Percentiles rank a stretch among this genome's conserved stretches.
phyloP scores from a whole-genome alignment of 108 stramenopile species.

The Pseudonitzschia pungens region DNA sequence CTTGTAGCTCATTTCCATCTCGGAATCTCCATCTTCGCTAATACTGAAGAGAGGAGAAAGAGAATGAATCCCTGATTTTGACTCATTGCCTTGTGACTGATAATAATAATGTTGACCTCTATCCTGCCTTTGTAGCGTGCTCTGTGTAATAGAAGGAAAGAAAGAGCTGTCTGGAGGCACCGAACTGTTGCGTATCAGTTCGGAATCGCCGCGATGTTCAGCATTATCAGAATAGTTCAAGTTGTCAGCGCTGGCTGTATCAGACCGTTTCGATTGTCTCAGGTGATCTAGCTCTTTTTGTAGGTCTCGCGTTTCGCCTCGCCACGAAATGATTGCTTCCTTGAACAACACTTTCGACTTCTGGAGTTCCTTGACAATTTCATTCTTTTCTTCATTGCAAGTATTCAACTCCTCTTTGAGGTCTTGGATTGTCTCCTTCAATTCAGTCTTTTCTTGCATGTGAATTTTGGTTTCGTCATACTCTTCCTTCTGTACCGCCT shows the following conservation, averaged over 20 bases:
- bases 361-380: constrained; percentile 12
- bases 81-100: neutral
- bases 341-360: constrained; percentile 15
- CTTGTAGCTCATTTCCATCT: neutral
- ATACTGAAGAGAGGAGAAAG: constrained; percentile 1
- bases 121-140: neutral
- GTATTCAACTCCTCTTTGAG: constrained; percentile 9
- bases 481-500: neutral
- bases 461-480: neutral
- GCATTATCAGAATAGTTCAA: neutral
- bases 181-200: neutral
- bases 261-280: neutral
- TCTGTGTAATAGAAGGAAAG: too few species aligned
- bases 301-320: constrained; percentile 9
- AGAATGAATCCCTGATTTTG: neutral
- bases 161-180: neutral
- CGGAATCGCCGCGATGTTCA: neutral
- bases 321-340: constrained; percentile 19
- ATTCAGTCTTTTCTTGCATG: neutral
- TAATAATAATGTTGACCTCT: too few species aligned
- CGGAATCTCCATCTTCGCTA: constrained; percentile 6
- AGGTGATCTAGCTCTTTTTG: constrained; percentile 14
- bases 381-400: neutral
- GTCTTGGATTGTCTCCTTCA: constrained; percentile 1
- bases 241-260: too few species aligned